phyloP scores from a whole-genome alignment of 176 grass and related monocot genomes.

The Triticum turgidum region DNA sequence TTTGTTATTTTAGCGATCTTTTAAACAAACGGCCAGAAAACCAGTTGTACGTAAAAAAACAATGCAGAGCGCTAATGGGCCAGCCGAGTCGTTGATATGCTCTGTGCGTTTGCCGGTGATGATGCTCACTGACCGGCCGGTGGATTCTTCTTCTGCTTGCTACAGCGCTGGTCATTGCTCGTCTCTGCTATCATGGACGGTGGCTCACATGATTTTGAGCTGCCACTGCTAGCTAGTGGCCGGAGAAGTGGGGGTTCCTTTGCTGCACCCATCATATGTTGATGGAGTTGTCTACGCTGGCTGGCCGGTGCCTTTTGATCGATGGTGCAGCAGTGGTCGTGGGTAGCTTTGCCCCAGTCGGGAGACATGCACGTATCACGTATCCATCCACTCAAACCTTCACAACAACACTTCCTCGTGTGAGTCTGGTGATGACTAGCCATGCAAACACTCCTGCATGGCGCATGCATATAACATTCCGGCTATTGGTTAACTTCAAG shows the following conservation, averaged over 20 bases:
- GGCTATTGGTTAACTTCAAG: too few species aligned
- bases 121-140: neutral
- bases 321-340: neutral
- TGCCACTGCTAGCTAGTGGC: too few species aligned
- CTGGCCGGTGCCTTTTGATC: slow-evolving; percentile 13
- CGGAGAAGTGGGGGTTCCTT: neutral
- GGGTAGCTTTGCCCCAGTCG: slow-evolving; percentile 6
- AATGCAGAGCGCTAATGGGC: too few species aligned
- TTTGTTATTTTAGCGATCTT: too few species aligned
- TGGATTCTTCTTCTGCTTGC: neutral
- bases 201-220: too few species aligned
- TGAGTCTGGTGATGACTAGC: neutral
- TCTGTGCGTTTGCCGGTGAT: too few species aligned
- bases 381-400: neutral
- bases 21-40: too few species aligned
- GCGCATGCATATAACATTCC: too few species aligned
- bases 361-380: slow-evolving; percentile 27
- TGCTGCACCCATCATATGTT: neutral
- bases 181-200: too few species aligned
- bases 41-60: too few species aligned
- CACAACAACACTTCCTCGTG: neutral
- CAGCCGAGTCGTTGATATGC: too few species aligned
- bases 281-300: slow-evolving; percentile 10
- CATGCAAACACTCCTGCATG: neutral
- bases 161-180: neutral